Percentiles rank a stretch among this genome's conserved stretches.
These are phyloP conservation scores for Chrysoporthe austroafricana DNA, from an alignment of 2,329 filamentous ascomycete species.

Conservation along the genomic window DNA sequence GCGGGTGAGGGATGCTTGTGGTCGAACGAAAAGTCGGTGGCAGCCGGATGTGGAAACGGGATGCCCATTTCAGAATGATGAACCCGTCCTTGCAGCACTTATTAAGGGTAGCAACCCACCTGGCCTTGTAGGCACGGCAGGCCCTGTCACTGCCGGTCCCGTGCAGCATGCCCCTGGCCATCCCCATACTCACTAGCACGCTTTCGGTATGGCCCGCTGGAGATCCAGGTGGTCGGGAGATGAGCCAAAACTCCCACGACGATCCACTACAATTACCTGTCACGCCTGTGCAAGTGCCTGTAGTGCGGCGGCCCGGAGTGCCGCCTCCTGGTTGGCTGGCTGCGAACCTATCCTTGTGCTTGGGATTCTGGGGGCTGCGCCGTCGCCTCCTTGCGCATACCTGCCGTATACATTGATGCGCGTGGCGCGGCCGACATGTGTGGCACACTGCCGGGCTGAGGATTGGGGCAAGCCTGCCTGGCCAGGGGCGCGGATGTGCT, in stretches of 20 bases:
- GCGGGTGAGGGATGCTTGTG: neutral
- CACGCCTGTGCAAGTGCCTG: no score
- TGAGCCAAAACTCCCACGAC: neutral
- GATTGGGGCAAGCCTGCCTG: no score
- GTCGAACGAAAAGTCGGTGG: neutral
- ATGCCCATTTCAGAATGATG: neutral
- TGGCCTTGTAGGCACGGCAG: neutral
- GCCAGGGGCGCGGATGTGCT: no score
- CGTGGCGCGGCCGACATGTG: no score
- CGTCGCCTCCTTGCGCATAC: no score
- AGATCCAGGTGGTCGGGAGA: constrained; percentile 12
- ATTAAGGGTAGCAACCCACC: constrained; percentile 2
- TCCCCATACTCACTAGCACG: constrained; percentile 15
- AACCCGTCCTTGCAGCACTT: constrained; percentile 2
- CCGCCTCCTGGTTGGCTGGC: neutral
- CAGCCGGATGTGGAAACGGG: constrained; percentile 1
- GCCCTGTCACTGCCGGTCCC: constrained; percentile 7
- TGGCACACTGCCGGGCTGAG: no score
- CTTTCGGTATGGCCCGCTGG: constrained; percentile 7
- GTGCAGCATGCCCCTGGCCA: constrained; percentile 13
- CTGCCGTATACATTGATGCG: no score
- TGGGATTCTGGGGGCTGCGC: no score
- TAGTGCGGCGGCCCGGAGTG: no score
- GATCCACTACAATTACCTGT: neutral
- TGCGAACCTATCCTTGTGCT: no score